Base-by-base conservation (phyloP, 2,329 filamentous ascomycete species). In the Seiridium unicorne region DNA sequence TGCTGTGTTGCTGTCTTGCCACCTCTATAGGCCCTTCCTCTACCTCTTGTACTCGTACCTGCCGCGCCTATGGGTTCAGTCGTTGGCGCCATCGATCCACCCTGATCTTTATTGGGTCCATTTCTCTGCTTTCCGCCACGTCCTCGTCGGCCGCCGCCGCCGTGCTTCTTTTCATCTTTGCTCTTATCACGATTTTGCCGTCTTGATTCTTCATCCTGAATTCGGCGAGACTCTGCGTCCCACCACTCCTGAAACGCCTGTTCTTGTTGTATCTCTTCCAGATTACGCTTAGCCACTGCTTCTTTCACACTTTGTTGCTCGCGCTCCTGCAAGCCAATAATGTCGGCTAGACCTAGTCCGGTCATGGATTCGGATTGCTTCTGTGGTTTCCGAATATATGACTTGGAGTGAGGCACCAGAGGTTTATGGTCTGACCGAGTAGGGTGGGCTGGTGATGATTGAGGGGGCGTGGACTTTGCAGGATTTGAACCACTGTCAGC, bases 161-260 rank as follows among this genome's bases (percentile, higher is more conserved):
- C 54, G 11, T 67, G 65, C 57, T 67, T 74, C 66, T 60, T 70
- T 67, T 73, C 75, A 59, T 73, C 77, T 58, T 78, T 77, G 10
- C 78, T 79, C 65, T 82, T 77, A 49, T 76, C 75, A 60, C 73
- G 75, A 40, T 70, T 70, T 32, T 73, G 69, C 55, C 76, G 73
- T 49, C 75, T 70, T 3, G 81, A 80, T 62, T 85, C 84, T 62
- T 87, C 86, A 65, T 89, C 85, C 64, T 89, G 88, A 44, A 89
- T 85, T 35, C 90, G 82, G 61, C 83, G 83, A 68, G 89, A 92
- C 74, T 97, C 93, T 63, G 90, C 88, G 65, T 96, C 92, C 93
- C 93, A 97, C 93, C 93, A 97, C 72, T 96, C 89, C 72, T 97
- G 92, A 72, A 99, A 99, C 56, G 92, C 92, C 71, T 99, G 95